A percentile compares a stretch with the other conserved stretches of the same genome.
Evolutionary conservation across 2,329 filamentous ascomycete species (phyloP).

Genomic region (Beauveria varroae): DNA sequence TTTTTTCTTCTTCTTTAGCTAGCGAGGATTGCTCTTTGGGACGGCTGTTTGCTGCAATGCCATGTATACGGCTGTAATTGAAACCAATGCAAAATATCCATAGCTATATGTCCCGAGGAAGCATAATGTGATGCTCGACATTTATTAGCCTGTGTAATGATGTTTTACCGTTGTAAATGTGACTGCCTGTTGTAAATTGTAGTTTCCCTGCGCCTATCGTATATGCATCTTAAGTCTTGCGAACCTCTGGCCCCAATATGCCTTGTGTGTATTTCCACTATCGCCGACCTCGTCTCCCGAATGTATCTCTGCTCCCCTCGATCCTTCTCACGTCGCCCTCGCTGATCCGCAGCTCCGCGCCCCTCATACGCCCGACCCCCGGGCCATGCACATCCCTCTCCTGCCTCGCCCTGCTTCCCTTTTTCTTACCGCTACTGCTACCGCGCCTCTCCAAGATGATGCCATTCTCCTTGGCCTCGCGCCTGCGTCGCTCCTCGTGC

Average conservation of each 20-base stretch:
- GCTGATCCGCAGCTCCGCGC: constrained; percentile 72
- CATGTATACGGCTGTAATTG: constrained; percentile 5
- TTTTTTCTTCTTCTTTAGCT: neutral
- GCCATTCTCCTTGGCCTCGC: constrained; percentile 82
- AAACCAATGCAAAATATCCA: neutral
- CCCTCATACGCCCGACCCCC: constrained; percentile 70
- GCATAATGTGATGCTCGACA: neutral
- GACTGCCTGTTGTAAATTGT: too few species aligned
- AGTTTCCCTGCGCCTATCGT: neutral
- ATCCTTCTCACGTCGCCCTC: constrained; percentile 69
- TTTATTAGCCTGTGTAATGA: neutral
- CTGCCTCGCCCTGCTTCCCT: constrained; percentile 34
- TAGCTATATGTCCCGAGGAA: neutral
- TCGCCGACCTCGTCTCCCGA: constrained; percentile 17
- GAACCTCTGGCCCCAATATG: too few species aligned
- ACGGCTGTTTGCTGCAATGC: neutral
- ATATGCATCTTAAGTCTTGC: neutral
- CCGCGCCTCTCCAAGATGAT: constrained; percentile 66
- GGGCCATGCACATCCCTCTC: constrained; percentile 65
- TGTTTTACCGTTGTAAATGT: neutral
- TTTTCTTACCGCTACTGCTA: constrained; percentile 21
- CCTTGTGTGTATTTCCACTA: neutral
- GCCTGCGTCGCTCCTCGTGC: constrained; percentile 63
- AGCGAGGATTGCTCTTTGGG: neutral
- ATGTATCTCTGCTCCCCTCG: constrained; percentile 43